Conservation (phyloP, 305 asterid species). For the Solanum chacoense region DNA sequence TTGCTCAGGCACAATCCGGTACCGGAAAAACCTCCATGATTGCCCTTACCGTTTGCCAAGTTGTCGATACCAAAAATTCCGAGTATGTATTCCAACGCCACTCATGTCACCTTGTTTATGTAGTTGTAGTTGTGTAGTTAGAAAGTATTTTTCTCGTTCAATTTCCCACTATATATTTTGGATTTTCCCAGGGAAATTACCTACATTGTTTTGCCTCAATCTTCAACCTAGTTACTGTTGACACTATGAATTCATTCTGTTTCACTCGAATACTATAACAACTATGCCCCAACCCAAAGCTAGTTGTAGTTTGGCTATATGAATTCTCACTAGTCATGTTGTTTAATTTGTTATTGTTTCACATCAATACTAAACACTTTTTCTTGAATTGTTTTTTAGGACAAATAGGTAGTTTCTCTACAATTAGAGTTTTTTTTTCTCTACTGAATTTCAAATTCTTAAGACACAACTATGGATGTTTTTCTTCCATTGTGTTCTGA, state of each 20-base stretch:
- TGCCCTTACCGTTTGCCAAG: slow-evolving; percentile 87
- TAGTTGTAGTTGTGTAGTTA: neutral
- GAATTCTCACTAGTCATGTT: neutral
- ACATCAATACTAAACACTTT: neutral
- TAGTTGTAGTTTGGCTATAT: neutral
- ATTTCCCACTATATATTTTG: neutral
- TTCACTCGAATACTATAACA: neutral
- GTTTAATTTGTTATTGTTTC: neutral
- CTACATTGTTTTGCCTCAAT: neutral
- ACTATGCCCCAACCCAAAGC: neutral
- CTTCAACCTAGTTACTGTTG: neutral
- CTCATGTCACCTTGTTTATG: neutral
- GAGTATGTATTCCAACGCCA: slow-evolving; percentile 36
- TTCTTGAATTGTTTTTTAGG: neutral
- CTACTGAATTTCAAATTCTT: neutral
- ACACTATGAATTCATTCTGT: neutral
- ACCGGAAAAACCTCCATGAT: slow-evolving; percentile 96
- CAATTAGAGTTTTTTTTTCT: neutral
- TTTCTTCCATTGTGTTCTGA: neutral
- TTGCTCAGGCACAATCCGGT: slow-evolving; percentile 93
- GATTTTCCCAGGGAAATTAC: neutral
- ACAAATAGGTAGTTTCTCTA: neutral
- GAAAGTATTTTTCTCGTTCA: neutral
- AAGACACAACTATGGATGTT: neutral
- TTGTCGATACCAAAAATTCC: slow-evolving; percentile 84